Conservation (phyloP, 140 eudicot species). For the Anethum foeniculum region DNA sequence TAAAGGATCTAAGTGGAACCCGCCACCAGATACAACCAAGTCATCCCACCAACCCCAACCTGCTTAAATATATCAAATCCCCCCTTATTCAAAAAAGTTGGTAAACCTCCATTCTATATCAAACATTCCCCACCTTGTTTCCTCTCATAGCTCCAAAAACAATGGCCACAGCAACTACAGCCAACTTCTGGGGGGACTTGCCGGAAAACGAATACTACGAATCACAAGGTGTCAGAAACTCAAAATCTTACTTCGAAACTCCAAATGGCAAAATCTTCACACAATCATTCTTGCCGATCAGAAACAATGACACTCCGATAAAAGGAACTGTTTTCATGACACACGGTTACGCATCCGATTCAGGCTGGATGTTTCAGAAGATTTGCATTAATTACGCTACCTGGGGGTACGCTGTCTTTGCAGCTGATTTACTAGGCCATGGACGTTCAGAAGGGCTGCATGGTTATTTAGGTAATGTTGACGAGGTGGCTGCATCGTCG, state of each 20-base stretch:
- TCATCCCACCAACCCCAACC: conserved; percentile 1
- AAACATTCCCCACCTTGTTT: neutral
- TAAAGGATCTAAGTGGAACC: neutral
- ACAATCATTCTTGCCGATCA: conserved; percentile 56
- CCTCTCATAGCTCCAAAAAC: neutral
- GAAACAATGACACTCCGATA: conserved; percentile 19
- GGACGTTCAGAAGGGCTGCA: conserved; percentile 74
- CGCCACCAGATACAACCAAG: neutral
- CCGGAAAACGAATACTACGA: conserved; percentile 69
- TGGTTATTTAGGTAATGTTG: conserved; percentile 60
- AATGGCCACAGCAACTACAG: conserved; percentile 10
- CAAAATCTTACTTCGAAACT: conserved; percentile 52
- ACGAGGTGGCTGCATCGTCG: conserved; percentile 48
- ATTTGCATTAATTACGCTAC: conserved; percentile 60
- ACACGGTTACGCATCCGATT: conserved; percentile 79
- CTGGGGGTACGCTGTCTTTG: conserved; percentile 85
- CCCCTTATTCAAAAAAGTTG: neutral
- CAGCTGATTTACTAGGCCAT: conserved; percentile 78
- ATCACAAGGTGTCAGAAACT: conserved; percentile 48
- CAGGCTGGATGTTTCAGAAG: conserved; percentile 69
- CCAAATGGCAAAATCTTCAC: conserved; percentile 64
- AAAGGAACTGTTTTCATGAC: conserved; percentile 64
- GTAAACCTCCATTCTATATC: neutral
- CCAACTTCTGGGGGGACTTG: conserved; percentile 69
- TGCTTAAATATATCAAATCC: neutral